Conservation (phyloP, 805 yeast genomes). For the Lipomyces sp. region DNA sequence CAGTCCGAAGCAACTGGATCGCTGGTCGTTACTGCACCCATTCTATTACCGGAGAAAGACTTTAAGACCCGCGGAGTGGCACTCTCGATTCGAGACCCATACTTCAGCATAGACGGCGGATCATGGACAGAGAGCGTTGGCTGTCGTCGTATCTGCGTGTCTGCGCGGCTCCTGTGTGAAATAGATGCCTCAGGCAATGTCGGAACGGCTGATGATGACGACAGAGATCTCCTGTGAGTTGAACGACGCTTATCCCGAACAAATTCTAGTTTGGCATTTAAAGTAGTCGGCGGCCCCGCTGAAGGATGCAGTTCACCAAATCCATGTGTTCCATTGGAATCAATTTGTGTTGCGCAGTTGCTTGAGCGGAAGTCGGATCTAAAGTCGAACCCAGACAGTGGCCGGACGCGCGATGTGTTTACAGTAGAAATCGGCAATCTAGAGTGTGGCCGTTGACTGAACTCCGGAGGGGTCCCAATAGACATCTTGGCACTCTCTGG, state of each 20-base stretch:
- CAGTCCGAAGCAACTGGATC: slow-evolving; percentile 1
- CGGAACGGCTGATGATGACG: slow-evolving; percentile 3
- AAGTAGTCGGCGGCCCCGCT: slow-evolving; percentile 15
- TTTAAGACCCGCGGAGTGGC: slow-evolving; percentile 3
- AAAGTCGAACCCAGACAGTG: slow-evolving; percentile 3
- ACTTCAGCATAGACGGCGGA: background rate
- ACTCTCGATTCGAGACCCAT: background rate
- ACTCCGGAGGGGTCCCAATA: slow-evolving; percentile 22
- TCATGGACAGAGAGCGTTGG: background rate
- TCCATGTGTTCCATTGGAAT: background rate
- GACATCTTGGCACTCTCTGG: background rate
- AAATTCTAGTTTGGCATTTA: slow-evolving; percentile 18
- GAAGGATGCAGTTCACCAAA: background rate
- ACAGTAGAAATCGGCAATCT: slow-evolving; percentile 21
- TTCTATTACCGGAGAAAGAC: slow-evolving; percentile 17
- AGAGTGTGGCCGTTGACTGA: slow-evolving; percentile 16
- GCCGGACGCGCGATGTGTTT: slow-evolving; percentile 10
- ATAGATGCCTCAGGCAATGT: slow-evolving; percentile 10
- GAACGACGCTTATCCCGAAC: slow-evolving; percentile 9
- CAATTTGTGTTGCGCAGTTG: background rate
- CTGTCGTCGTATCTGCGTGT: background rate
- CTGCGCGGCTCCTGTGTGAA: slow-evolving; percentile 4
- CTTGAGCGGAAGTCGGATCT: slow-evolving; percentile 1
- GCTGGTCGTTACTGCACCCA: background rate
- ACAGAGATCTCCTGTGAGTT: slow-evolving; percentile 18